Conservation (phyloP, 192 early-diverging fungal genomes). For the Coemansia sp. region DNA sequence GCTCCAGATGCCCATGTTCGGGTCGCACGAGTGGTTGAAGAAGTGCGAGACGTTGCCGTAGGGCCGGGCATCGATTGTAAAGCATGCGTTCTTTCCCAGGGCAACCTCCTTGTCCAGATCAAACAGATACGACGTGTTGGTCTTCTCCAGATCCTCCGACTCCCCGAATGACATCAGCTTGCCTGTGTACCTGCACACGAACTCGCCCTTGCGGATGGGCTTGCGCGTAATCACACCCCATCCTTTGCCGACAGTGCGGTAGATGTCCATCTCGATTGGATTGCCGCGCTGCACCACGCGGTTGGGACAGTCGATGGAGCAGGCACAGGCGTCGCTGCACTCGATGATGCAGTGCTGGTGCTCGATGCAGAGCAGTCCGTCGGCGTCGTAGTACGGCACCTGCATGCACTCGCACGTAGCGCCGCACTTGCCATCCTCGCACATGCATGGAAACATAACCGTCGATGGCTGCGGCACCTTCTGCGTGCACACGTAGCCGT, state of each 20-base stretch:
- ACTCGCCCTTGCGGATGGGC: slow-evolving; percentile 58
- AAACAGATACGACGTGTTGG: slow-evolving; percentile 57
- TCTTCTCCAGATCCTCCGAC: slow-evolving; percentile 63
- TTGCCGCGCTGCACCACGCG: slow-evolving; percentile 53
- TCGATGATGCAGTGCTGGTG: slow-evolving; percentile 36
- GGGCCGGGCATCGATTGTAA: slow-evolving; percentile 88
- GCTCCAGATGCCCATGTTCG: slow-evolving; percentile 69
- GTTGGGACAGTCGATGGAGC: slow-evolving; percentile 50
- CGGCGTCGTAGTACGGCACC: slow-evolving; percentile 42
- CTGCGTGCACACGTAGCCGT: slow-evolving; percentile 36
- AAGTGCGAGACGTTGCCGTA: slow-evolving; percentile 95
- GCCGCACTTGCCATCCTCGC: slow-evolving; percentile 20
- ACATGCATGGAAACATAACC: slow-evolving; percentile 49
- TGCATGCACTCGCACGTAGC: slow-evolving; percentile 42
- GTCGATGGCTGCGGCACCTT: slow-evolving; percentile 38
- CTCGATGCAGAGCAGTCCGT: slow-evolving; percentile 40
- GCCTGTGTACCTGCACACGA: slow-evolving; percentile 96
- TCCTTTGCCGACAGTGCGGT: slow-evolving; percentile 35
- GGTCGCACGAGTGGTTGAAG: slow-evolving; percentile 97
- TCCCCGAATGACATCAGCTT: slow-evolving; percentile 83
- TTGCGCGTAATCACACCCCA: slow-evolving; percentile 46
- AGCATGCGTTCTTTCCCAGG: slow-evolving; percentile 84
- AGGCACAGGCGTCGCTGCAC: slow-evolving; percentile 48
- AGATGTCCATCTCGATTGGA: slow-evolving; percentile 35
- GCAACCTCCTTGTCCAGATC: slow-evolving; percentile 77